Conservation (phyloP, 495 filamentous ascomycete species). For the Aspergillus baeticus region DNA sequence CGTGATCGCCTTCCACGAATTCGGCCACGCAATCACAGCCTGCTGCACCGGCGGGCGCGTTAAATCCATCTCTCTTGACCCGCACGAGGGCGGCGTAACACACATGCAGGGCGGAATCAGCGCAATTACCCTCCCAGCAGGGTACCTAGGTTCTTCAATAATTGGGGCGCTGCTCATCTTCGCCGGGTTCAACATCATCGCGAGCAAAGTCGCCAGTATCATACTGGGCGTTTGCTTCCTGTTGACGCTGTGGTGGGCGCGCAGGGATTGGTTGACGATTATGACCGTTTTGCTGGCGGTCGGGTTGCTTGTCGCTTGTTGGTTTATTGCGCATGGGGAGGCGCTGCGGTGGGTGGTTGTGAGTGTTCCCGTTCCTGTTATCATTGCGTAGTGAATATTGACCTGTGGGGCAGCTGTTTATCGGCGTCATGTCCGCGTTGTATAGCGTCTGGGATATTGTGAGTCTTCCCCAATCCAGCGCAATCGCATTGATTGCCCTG, state of each 20-base stretch:
- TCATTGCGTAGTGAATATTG: not conserved
- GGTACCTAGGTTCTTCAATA: conserved; percentile 72
- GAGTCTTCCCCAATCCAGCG: conserved; percentile 23
- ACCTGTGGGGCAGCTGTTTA: conserved; percentile 53
- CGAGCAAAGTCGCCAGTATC: conserved; percentile 73
- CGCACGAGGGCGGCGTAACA: conserved; percentile 70
- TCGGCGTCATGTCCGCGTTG: conserved; percentile 74
- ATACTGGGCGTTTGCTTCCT: conserved; percentile 71
- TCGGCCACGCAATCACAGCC: conserved; percentile 72
- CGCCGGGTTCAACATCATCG: conserved; percentile 77
- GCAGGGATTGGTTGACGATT: conserved; percentile 75
- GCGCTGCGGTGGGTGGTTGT: conserved; percentile 70
- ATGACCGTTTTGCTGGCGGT: conserved; percentile 66
- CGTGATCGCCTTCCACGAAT: conserved; percentile 83
- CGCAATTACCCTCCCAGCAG: conserved; percentile 72
- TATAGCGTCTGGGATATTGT: conserved; percentile 87
- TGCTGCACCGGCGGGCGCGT: conserved; percentile 71
- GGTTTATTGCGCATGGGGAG: conserved; percentile 77
- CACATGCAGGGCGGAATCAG: conserved; percentile 75
- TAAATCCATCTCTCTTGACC: conserved; percentile 69
- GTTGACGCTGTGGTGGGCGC: conserved; percentile 76
- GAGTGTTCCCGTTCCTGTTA: conserved; percentile 19
- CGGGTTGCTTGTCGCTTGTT: conserved; percentile 69
- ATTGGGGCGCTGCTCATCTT: conserved; percentile 78
- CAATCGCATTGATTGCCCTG: not conserved